Evolutionary conservation across 148 eudicot genomes (phyloP).

Genomic region (Cornus controversa): DNA sequence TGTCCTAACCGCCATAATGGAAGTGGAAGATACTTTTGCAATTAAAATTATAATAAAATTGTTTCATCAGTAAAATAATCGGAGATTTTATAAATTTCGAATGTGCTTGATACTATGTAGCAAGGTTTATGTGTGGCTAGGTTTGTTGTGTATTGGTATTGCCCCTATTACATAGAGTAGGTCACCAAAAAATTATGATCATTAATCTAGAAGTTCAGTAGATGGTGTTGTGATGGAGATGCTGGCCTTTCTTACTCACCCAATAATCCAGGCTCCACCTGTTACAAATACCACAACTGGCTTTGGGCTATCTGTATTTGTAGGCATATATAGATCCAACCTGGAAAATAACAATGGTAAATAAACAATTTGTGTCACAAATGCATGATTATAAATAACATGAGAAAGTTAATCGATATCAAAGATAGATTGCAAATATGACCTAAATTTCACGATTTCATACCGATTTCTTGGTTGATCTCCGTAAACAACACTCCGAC

Average conservation of each 20-base stretch:
- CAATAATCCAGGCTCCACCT: conserved; percentile 99
- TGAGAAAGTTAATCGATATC: not conserved
- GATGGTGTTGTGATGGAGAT: not conserved
- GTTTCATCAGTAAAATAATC: not conserved
- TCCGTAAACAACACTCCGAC: conserved; percentile 79
- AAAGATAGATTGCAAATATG: not conserved
- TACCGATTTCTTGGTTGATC: conserved; percentile 95
- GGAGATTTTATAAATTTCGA: not conserved
- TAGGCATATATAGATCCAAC: conserved; percentile 88
- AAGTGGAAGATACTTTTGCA: not conserved
- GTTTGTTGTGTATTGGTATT: not conserved
- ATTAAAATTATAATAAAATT: not conserved
- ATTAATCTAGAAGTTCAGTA: not conserved
- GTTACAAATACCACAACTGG: conserved; percentile 91
- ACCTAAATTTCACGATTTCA: conserved; percentile 10
- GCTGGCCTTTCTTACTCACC: conserved; percentile 51
- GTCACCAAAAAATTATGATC: not conserved
- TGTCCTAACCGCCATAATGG: not conserved
- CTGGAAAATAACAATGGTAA: conserved; percentile 41
- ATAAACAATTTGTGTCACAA: not conserved
- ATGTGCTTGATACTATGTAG: not conserved
- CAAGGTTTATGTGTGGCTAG: not conserved
- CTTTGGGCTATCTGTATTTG: conserved; percentile 50
- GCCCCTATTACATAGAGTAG: not conserved
- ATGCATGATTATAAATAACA: not conserved